Evolutionary conservation across 495 filamentous ascomycete species (phyloP).

Genomic region (Xylaria intraflava): DNA sequence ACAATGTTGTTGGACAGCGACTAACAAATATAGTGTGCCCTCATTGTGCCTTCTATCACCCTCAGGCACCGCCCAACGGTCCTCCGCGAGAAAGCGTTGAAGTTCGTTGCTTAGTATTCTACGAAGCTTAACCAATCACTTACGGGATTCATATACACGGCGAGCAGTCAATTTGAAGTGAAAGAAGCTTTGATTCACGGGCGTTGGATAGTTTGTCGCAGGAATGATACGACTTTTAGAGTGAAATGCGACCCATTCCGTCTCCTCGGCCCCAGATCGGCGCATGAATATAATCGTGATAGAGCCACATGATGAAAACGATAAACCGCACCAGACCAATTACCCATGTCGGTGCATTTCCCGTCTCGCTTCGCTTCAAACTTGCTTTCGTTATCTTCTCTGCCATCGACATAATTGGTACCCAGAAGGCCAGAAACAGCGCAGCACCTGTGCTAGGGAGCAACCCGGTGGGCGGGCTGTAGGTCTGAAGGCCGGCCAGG

Average conservation of each 20-base stretch:
- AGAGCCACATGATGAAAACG: background rate
- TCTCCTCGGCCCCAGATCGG: constrained; percentile 1
- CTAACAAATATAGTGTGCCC: background rate
- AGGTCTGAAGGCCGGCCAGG: background rate
- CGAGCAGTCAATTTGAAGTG: background rate
- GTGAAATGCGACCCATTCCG: background rate
- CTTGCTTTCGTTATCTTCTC: constrained; percentile 5
- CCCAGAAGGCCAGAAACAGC: background rate
- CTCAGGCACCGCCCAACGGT: background rate
- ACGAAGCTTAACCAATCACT: background rate
- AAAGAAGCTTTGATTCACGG: too few species aligned
- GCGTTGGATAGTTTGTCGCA: too few species aligned
- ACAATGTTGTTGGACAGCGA: background rate
- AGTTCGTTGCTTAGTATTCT: constrained; percentile 1
- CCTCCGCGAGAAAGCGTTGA: background rate
- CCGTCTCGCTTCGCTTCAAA: background rate
- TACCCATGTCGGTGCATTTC: constrained; percentile 1
- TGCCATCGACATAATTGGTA: background rate
- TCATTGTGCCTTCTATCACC: background rate
- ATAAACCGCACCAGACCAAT: too few species aligned
- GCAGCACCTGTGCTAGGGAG: background rate
- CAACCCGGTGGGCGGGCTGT: background rate
- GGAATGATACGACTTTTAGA: too few species aligned
- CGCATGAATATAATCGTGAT: constrained; percentile 7
- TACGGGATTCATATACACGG: background rate